Base-by-base conservation (phyloP, 192 early-diverging fungal species). In the Coemansia sp. region DNA sequence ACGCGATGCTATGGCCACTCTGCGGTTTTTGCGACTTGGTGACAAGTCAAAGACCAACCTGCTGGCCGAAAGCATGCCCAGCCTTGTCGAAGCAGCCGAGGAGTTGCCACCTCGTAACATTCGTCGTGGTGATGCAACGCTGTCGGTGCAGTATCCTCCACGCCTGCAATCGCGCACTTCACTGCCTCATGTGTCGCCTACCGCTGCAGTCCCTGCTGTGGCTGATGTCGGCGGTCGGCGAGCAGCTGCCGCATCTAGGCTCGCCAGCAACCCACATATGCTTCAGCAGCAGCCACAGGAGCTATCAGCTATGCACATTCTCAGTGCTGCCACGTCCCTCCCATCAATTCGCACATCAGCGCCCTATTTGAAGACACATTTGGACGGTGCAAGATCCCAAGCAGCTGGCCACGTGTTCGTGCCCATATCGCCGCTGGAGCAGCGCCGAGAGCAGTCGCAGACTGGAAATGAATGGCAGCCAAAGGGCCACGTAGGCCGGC, bases 1-100 rank as follows among this genome's bases (percentile, higher is more conserved):
- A 39, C 73, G 73, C 63, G 73, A 77, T 36, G 73, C 73, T 1
- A 77, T 77, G 73, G 73, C 73, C 33, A 77, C 73, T 21, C 55
- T 77, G 47, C 62, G 67, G 39, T 62, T 77, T 38, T 45, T 77
- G 56, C 66, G 73, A 13, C 61, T 77, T 7, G 57, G 55, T 44
- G 73, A 77, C 46, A 70, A 59, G 39, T 43, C 67, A 5, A 57
- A 62, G 39, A 40, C 62, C 0, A 54, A 36, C 37, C 16, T 50
- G 11, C 55, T 66, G 5, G 63, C 46, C 6, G 72, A 76, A 28
- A 76, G 66, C 62, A 69, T 76, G 65, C 62, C 72, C 35, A 65
- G 72, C n/a, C 54, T 76, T 1, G 31, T 48, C 15, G 72, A 76
- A 28, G 56, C 65, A 3, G 38, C 16, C 48, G 72, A 76, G 18